These are phyloP conservation scores for Microcos paniculata DNA, from an alignment of 345 rosid genomes.

Conservation along the genomic window DNA sequence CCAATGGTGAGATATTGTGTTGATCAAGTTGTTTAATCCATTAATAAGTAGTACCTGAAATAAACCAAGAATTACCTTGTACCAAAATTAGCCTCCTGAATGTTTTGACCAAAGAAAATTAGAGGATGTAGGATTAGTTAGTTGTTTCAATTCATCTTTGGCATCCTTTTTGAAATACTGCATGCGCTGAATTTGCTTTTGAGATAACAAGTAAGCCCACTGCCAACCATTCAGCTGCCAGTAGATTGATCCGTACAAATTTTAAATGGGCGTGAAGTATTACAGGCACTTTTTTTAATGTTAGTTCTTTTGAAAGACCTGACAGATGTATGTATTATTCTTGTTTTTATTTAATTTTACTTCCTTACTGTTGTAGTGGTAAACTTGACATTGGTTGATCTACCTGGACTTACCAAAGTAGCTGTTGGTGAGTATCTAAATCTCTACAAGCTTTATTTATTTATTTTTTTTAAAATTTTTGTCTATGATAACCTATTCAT, in stretches of 20 bases:
- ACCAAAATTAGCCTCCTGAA: not conserved
- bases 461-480: too few relatives aligned
- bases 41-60: not conserved
- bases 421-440: conserved; percentile 74
- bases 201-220: not conserved
- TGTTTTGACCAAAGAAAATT: not conserved
- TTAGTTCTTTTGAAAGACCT: not conserved
- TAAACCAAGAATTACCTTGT: not conserved
- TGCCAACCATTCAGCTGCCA: not conserved
- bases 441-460: not conserved
- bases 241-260: not conserved
- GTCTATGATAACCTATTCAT: conserved; percentile 2
- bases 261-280: not conserved
- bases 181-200: not conserved
- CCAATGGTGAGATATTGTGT: conserved; percentile 64
- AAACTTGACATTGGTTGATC: conserved; percentile 92
- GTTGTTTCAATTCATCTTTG: not conserved
- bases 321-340: not conserved
- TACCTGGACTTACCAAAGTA: conserved; percentile 97
- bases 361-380: conserved; percentile 54
- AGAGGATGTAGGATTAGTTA: not conserved
- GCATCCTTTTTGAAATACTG: not conserved
- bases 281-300: not conserved
- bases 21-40: not conserved
- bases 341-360: not conserved